Evolutionary conservation across 345 rosid genomes (phyloP).

Genomic region (Eutrema yunnanense): DNA sequence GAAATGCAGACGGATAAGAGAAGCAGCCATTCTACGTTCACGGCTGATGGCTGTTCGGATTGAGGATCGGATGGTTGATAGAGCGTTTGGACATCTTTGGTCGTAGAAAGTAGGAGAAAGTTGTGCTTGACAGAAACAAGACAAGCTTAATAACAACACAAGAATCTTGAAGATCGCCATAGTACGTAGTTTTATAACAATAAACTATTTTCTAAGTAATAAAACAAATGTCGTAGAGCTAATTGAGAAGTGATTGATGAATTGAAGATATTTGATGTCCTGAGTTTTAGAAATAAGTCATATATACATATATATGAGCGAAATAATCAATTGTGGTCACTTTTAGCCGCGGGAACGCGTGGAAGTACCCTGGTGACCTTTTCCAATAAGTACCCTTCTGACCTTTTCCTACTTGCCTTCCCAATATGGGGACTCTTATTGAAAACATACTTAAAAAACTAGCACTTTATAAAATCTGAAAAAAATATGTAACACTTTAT

Average conservation of each 20-base stretch:
- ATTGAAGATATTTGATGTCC: neutral
- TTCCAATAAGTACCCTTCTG: slow-evolving; percentile 1
- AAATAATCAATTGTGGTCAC: slow-evolving; percentile 12
- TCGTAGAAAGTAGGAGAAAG: slow-evolving; percentile 46
- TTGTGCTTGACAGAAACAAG: slow-evolving; percentile 31
- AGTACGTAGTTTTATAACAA: neutral
- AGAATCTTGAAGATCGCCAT: slow-evolving; percentile 18
- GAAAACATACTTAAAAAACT: no score
- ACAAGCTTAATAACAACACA: slow-evolving; percentile 20
- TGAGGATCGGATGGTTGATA: slow-evolving; percentile 34
- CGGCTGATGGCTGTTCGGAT: slow-evolving; percentile 28
- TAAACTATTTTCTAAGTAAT: neutral
- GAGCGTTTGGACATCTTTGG: slow-evolving; percentile 41
- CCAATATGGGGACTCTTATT: no score
- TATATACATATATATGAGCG: neutral
- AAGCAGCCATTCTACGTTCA: slow-evolving; percentile 58
- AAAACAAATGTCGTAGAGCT: neutral
- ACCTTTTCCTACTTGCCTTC: slow-evolving; percentile 10
- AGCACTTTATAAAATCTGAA: no score
- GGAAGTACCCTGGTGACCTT: neutral
- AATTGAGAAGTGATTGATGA: neutral
- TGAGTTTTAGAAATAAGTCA: neutral
- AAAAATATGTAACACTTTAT: no score
- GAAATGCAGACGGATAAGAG: slow-evolving; percentile 58
- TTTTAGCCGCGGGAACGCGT: slow-evolving; percentile 25